Evolutionary conservation across 1,284 basidiomycete genomes (phyloP).

Genomic region (Singerocomus inundabilis): DNA sequence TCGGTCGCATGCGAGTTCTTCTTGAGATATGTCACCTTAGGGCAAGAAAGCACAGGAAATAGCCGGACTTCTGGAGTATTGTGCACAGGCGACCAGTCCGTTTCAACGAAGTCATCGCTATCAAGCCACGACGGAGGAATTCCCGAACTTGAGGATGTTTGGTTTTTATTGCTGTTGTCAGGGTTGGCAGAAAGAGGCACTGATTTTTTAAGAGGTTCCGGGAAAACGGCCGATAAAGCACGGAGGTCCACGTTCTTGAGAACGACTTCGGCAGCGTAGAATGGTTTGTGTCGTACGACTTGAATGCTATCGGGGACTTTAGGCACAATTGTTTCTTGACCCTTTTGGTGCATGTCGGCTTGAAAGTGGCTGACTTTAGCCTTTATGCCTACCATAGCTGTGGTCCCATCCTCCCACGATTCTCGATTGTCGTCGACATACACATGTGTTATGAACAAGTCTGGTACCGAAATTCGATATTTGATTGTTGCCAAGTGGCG

Average conservation of each 20-base stretch:
- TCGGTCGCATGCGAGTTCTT: conserved; percentile 47
- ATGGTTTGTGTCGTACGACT: conserved; percentile 75
- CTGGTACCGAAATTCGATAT: conserved; percentile 80
- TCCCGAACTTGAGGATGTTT: conserved; percentile 26
- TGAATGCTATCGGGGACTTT: conserved; percentile 50
- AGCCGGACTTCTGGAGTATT: conserved; percentile 65
- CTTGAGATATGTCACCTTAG: conserved; percentile 83
- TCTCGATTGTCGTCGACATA: conserved; percentile 80
- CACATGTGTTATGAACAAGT: conserved; percentile 84
- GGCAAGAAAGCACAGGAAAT: conserved; percentile 73
- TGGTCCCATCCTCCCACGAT: conserved; percentile 79
- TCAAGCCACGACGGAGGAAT: conserved; percentile 69
- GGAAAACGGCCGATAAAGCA: conserved; percentile 76
- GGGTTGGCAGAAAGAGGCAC: conserved; percentile 43
- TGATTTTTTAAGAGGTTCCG: conserved; percentile 64
- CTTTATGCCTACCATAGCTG: conserved; percentile 83
- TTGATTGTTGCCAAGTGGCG: conserved; percentile 90
- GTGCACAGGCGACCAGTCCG: conserved; percentile 59
- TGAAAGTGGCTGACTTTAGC: conserved; percentile 79
- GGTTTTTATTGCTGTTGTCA: conserved; percentile 26
- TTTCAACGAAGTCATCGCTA: conserved; percentile 82
- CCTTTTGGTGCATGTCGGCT: conserved; percentile 91
- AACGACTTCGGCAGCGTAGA: conserved; percentile 90
- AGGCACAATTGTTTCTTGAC: conserved; percentile 70
- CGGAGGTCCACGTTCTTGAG: conserved; percentile 79